Evolutionary conservation across 169 alveolate species (phyloP).

Genomic region (Babesia divergens): DNA sequence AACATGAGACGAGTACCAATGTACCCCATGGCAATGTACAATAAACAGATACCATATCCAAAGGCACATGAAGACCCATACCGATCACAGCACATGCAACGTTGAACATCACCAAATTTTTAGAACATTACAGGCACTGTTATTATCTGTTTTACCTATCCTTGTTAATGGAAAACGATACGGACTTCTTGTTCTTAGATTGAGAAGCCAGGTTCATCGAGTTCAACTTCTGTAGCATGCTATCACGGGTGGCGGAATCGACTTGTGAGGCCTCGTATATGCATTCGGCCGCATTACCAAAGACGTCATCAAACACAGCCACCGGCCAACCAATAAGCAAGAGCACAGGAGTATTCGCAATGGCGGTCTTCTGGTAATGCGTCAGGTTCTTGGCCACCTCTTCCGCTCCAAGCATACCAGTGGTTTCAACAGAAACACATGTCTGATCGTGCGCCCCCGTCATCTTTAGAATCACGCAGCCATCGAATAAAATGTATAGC

Average conservation of each 20-base stretch:
- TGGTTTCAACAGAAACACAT: neutral
- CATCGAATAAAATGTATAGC: conserved; percentile 49
- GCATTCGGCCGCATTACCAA: conserved; percentile 1
- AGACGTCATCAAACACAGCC: neutral
- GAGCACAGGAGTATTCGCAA: conserved; percentile 1
- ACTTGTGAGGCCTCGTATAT: neutral
- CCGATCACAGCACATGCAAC: conserved; percentile 22
- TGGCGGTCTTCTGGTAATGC: neutral
- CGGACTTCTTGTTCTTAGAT: neutral
- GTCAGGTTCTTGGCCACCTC: neutral
- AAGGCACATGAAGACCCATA: conserved; percentile 35
- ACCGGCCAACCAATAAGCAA: conserved; percentile 15
- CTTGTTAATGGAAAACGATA: conserved; percentile 6
- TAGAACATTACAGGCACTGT: neutral
- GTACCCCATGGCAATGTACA: conserved; percentile 38
- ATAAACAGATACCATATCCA: conserved; percentile 22
- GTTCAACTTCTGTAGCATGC: neutral
- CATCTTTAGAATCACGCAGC: conserved; percentile 11
- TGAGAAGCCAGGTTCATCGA: neutral
- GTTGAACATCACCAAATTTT: neutral
- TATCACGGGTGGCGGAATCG: neutral
- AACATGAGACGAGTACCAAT: conserved; percentile 24
- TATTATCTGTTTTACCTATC: neutral
- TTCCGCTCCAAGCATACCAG: conserved; percentile 20
- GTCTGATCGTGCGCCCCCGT: neutral